phyloP scores from a whole-genome alignment of 108 stramenopile genomes.

The Cyclostephanos tholiformis region DNA sequence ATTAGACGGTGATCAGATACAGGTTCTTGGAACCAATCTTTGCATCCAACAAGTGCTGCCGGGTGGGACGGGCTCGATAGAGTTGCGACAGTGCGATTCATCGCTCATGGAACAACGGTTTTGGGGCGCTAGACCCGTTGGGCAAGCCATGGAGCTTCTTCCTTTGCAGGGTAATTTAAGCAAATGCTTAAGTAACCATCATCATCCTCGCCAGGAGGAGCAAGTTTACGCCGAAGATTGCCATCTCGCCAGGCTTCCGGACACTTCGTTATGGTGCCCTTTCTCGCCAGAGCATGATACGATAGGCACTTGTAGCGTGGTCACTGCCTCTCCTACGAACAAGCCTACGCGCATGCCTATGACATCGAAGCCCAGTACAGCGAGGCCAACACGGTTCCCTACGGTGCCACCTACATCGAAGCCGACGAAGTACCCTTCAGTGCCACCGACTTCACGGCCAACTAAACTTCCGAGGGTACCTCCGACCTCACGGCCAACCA shows the following conservation, averaged over 20 bases:
- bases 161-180: slow-evolving; percentile 14
- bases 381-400: neutral
- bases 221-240: slow-evolving; percentile 32
- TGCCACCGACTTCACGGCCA: neutral
- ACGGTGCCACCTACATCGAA: neutral
- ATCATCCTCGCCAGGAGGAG: slow-evolving; percentile 40
- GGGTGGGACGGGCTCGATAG: neutral
- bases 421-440: neutral
- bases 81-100: slow-evolving; percentile 10
- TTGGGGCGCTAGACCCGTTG: slow-evolving; percentile 17
- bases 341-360: neutral
- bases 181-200: slow-evolving; percentile 38
- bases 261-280: neutral
- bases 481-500: neutral
- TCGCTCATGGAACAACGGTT: slow-evolving; percentile 13
- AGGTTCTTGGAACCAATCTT: neutral
- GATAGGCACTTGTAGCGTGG: neutral
- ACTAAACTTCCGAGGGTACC: neutral
- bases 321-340: neutral
- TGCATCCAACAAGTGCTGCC: slow-evolving; percentile 5
- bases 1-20: slow-evolving; percentile 12
- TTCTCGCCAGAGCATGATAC: neutral
- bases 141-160: slow-evolving; percentile 34
- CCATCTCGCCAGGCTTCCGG: neutral
- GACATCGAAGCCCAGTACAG: neutral